phyloP scores from a whole-genome alignment of 495 filamentous ascomycete species.

The Xylaria acuta region DNA sequence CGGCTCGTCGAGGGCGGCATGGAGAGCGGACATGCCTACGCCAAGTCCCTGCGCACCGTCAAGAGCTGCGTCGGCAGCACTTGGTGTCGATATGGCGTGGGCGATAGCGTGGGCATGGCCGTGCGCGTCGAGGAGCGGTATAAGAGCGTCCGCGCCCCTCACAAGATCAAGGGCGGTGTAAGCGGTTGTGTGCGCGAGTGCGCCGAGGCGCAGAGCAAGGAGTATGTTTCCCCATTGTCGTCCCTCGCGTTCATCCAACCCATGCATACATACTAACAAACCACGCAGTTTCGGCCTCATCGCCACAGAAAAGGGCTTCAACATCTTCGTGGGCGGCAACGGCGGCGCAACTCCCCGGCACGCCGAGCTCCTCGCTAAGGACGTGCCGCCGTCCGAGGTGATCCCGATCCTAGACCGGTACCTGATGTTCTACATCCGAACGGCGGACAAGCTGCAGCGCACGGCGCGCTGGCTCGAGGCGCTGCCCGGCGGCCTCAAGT shows the following conservation, averaged over 20 bases:
- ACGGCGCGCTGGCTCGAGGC: constrained; percentile 93
- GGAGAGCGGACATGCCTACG: constrained; percentile 95
- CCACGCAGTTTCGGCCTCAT: constrained; percentile 83
- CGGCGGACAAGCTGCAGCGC: constrained; percentile 91
- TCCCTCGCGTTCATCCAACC: constrained; percentile 1
- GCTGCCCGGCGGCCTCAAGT: constrained; percentile 84
- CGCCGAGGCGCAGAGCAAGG: constrained; percentile 94
- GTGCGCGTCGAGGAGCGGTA: constrained; percentile 92
- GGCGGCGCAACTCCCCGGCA: constrained; percentile 89
- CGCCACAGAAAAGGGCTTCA: constrained; percentile 94
- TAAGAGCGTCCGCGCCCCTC: constrained; percentile 87
- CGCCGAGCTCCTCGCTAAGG: constrained; percentile 86
- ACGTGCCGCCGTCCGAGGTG: constrained; percentile 85
- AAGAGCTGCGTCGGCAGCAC: constrained; percentile 96
- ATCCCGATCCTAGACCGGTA: constrained; percentile 90
- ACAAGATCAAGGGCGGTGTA: constrained; percentile 95
- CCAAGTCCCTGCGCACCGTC: constrained; percentile 88
- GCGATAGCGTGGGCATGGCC: constrained; percentile 97
- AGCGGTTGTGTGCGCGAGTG: constrained; percentile 94
- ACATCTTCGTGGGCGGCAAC: constrained; percentile 93
- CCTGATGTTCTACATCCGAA: constrained; percentile 95
- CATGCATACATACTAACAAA: constrained; percentile 6
- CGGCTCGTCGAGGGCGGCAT: constrained; percentile 86
- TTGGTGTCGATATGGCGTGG: constrained; percentile 93
- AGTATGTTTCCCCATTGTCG: constrained; percentile 58